These are phyloP conservation scores for Plasmopara halstedii DNA, from an alignment of 352 stramenopile genomes.

Conservation along the genomic window DNA sequence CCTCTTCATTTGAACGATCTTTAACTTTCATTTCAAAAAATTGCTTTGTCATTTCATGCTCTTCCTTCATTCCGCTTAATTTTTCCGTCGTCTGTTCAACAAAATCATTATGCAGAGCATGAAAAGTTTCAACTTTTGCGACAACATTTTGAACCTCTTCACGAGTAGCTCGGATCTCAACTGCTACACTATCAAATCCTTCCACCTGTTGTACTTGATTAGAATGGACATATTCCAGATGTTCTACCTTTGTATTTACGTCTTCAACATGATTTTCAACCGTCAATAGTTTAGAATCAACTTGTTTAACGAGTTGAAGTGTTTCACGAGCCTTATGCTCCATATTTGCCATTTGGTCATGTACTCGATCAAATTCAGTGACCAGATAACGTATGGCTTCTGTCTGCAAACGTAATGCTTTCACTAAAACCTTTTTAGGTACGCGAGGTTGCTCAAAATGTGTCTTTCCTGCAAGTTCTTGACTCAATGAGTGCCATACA, in stretches of 20 bases:
- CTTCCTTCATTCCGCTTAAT: conserved; percentile 39
- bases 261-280: conserved; percentile 71
- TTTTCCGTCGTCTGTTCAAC: conserved; percentile 44
- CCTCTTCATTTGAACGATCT: conserved; percentile 72
- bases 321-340: conserved; percentile 67
- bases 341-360: conserved; percentile 67
- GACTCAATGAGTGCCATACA: conserved; percentile 69
- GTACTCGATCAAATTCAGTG: conserved; percentile 76
- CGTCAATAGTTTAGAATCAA: conserved; percentile 71
- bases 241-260: conserved; percentile 49
- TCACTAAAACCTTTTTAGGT: conserved; percentile 78
- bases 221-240: conserved; percentile 49
- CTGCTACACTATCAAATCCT: conserved; percentile 60
- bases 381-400: conserved; percentile 79
- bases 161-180: conserved; percentile 33
- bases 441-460: conserved; percentile 71
- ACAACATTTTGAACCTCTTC: conserved; percentile 47
- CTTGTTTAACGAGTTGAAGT: conserved; percentile 70
- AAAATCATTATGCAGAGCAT: conserved; percentile 38
- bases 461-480: conserved; percentile 74
- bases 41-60: conserved; percentile 72
- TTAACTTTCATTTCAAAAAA: conserved; percentile 80
- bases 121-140: conserved; percentile 38
- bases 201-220: conserved; percentile 63
- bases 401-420: conserved; percentile 75